These are phyloP conservation scores for Ophiostoma populinum DNA, from an alignment of 2,329 filamentous ascomycete genomes.

Conservation along the genomic window DNA sequence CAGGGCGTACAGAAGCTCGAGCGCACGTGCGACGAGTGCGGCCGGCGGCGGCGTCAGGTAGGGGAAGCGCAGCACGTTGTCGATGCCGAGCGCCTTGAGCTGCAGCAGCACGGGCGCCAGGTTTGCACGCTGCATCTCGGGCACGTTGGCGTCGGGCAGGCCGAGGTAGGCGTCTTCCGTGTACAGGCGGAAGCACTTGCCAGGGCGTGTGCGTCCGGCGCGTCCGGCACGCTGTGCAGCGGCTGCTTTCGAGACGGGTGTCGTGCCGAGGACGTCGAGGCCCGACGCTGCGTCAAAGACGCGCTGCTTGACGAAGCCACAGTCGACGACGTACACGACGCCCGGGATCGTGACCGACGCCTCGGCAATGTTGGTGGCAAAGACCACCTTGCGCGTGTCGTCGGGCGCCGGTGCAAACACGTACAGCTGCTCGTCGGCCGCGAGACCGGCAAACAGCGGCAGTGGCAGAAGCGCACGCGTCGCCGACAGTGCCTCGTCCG, in stretches of 20 bases:
- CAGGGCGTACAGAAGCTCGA: slow-evolving; percentile 75
- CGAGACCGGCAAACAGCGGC: slow-evolving; percentile 76
- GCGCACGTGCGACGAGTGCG: slow-evolving; percentile 65
- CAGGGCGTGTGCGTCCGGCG: slow-evolving; percentile 73
- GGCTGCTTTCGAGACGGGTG: slow-evolving; percentile 74
- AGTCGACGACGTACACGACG: slow-evolving; percentile 80
- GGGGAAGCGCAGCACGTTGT: slow-evolving; percentile 82
- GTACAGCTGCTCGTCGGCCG: slow-evolving; percentile 85
- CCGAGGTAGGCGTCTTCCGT: slow-evolving; percentile 52
- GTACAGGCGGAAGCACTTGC: slow-evolving; percentile 89
- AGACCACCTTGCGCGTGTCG: slow-evolving; percentile 76
- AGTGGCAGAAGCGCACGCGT: slow-evolving; percentile 41
- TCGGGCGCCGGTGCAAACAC: slow-evolving; percentile 74
- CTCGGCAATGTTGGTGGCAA: slow-evolving; percentile 92
- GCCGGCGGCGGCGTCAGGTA: slow-evolving; percentile 77
- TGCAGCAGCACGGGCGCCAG: slow-evolving; percentile 77
- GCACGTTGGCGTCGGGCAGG: slow-evolving; percentile 57
- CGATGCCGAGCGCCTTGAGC: slow-evolving; percentile 85
- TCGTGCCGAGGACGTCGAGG: slow-evolving; percentile 73
- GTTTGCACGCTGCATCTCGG: slow-evolving; percentile 86
- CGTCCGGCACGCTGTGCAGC: slow-evolving; percentile 83
- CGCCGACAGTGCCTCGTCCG: slow-evolving; percentile 35
- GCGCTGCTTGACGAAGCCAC: slow-evolving; percentile 77
- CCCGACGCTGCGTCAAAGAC: slow-evolving; percentile 71
- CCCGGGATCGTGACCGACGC: slow-evolving; percentile 89